Percentiles rank a stretch among this genome's conserved stretches.
Conservation (phyloP, 768 basidiomycete genomes). For the Mycena floridula region DNA sequence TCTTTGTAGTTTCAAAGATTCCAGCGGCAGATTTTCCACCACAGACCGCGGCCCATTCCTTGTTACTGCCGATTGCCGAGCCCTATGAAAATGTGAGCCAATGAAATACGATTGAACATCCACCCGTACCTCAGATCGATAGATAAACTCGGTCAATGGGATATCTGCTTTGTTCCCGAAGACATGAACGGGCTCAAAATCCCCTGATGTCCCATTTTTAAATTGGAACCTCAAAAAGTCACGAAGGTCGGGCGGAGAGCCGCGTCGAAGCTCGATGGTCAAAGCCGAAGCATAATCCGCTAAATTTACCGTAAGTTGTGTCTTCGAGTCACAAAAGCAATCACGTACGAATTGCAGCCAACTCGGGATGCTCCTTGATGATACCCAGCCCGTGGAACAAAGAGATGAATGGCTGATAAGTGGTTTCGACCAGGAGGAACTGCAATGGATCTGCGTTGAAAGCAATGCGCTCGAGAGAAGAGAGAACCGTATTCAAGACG, state of each 20-base stretch:
- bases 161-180: constrained; percentile 74
- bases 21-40: constrained; percentile 5
- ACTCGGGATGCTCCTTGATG: constrained; percentile 47
- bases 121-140: constrained; percentile 61
- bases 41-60: constrained; percentile 46
- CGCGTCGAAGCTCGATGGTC: constrained; percentile 74
- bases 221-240: constrained; percentile 83
- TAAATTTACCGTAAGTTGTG: constrained; percentile 25
- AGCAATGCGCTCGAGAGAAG: constrained; percentile 69
- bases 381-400: constrained; percentile 77
- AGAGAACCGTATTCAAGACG: constrained; percentile 64
- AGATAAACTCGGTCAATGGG: constrained; percentile 80
- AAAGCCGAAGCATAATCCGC: constrained; percentile 72
- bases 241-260: constrained; percentile 67
- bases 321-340: not conserved
- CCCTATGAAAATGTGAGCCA: constrained; percentile 22
- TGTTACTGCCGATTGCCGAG: constrained; percentile 50
- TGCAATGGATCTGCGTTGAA: constrained; percentile 77
- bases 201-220: constrained; percentile 68
- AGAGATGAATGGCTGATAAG: constrained; percentile 89
- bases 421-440: constrained; percentile 70
- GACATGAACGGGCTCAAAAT: constrained; percentile 64
- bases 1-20: constrained; percentile 8
- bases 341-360: constrained; percentile 59
- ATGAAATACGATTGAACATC: not conserved